phyloP scores from a whole-genome alignment of 345 rosid genomes.

The Physaria fendleri region DNA sequence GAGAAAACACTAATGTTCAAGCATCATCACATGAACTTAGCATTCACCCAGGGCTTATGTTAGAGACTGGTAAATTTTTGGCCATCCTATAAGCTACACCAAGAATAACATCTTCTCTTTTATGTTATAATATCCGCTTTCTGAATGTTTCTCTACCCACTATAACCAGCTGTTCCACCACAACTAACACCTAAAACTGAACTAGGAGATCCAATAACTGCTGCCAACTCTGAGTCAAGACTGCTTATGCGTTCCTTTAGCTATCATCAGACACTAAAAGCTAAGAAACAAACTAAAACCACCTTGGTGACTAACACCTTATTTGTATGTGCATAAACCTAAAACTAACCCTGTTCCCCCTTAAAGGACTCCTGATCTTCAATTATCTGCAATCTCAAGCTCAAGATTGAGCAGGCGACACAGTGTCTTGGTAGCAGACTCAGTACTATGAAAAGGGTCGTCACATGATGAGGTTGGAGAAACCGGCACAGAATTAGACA shows the following conservation, averaged over 20 bases:
- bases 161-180: constrained; percentile 17
- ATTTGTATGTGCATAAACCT: constrained; percentile 54
- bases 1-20: constrained; percentile 13
- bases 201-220: constrained; percentile 25
- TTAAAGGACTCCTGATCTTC: constrained; percentile 37
- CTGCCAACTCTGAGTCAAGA: constrained; percentile 31
- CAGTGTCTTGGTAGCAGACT: constrained; percentile 76
- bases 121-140: constrained; percentile 12
- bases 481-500: constrained; percentile 78
- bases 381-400: constrained; percentile 57
- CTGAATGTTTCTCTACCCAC: constrained; percentile 7
- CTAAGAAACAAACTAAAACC: constrained; percentile 28
- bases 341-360: constrained; percentile 34
- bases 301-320: constrained; percentile 37
- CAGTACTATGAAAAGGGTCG: constrained; percentile 48
- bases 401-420: constrained; percentile 97
- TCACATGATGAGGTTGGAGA: constrained; percentile 55
- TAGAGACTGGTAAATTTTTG: constrained; percentile 16
- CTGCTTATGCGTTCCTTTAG: constrained; percentile 22
- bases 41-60: constrained; percentile 23
- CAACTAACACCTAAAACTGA: constrained; percentile 7
- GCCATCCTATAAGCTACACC: constrained; percentile 25
- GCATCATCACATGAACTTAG: constrained; percentile 15
- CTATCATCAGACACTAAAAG: constrained; percentile 31
- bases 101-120: constrained; percentile 23